Percentiles rank a stretch among this genome's conserved stretches.
Evolutionary conservation across 768 basidiomycete species (phyloP).

Genomic region (Russula virescens): DNA sequence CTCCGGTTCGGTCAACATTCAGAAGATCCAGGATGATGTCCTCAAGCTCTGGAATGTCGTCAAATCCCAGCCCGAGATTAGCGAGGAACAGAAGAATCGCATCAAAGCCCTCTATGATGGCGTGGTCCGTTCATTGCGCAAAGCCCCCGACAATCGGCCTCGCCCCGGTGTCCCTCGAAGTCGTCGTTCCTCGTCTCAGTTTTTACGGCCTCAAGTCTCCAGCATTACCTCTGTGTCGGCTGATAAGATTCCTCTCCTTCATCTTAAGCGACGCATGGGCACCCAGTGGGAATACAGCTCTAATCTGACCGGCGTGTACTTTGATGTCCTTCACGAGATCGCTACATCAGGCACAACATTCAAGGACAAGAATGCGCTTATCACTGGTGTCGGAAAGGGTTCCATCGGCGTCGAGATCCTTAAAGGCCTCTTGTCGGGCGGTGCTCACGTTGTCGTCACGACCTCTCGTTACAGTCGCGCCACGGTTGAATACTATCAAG

Average conservation of each 20-base stretch:
- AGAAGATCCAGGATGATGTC: conserved; percentile 97
- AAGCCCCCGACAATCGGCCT: conserved; percentile 58
- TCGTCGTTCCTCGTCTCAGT: conserved; percentile 92
- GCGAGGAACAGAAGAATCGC: conserved; percentile 91
- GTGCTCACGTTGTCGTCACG: conserved; percentile 94
- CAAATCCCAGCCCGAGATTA: conserved; percentile 95
- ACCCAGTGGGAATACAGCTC: conserved; percentile 95
- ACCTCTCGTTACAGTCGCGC: conserved; percentile 96
- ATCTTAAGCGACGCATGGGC: conserved; percentile 95
- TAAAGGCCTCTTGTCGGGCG: conserved; percentile 93
- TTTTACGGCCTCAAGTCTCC: conserved; percentile 88
- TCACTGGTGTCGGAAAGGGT: conserved; percentile 97
- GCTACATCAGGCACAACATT: conserved; percentile 98
- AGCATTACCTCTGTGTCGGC: conserved; percentile 67
- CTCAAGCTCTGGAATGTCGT: conserved; percentile 96
- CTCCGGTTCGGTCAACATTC: conserved; percentile 78
- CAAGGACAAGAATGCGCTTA: conserved; percentile 97
- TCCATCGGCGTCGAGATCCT: conserved; percentile 98
- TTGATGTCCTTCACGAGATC: conserved; percentile 96
- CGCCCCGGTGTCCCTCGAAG: conserved; percentile 48
- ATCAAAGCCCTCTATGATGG: conserved; percentile 95
- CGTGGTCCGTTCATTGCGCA: conserved; percentile 88
- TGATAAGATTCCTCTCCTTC: conserved; percentile 90
- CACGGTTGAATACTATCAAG: conserved; percentile 97
- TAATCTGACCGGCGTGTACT: conserved; percentile 91